Conservation (phyloP, 306 rosid genomes). For the Leucaena leucocephala region DNA sequence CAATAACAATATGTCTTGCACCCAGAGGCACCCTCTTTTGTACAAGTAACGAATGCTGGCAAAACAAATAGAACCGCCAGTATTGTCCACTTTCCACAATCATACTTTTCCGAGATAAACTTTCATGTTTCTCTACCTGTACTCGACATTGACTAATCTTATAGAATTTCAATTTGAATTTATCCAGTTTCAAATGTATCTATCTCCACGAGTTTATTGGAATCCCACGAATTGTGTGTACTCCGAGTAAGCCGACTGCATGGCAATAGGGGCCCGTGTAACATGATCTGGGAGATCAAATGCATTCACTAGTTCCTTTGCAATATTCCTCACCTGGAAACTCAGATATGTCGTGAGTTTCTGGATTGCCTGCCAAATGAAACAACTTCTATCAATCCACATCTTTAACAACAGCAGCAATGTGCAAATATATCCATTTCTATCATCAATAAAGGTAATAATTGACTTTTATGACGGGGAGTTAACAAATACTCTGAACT, state of each 20-base stretch:
- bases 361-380: conserved; percentile 78
- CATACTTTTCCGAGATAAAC: background rate
- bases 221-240: conserved; percentile 81
- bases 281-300: conserved; percentile 87
- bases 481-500: background rate
- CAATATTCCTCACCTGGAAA: conserved; percentile 88
- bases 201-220: conserved; percentile 18
- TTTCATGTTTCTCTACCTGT: background rate
- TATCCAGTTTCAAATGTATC: background rate
- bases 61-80: conserved; percentile 1
- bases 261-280: conserved; percentile 88
- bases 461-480: background rate
- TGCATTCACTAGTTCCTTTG: conserved; percentile 79
- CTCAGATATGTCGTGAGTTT: conserved; percentile 80
- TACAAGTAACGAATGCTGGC: background rate
- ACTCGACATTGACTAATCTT: background rate
- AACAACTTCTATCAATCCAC: conserved; percentile 19
- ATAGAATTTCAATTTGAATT: background rate
- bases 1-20: background rate
- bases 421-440: conserved; percentile 9
- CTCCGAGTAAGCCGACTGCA: conserved; percentile 81
- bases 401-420: conserved; percentile 7
- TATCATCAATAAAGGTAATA: background rate
- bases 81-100: conserved; percentile 18
- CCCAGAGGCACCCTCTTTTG: background rate